Conservation (phyloP, 169 alveolate species). For the Plasmodium relictum region DNA sequence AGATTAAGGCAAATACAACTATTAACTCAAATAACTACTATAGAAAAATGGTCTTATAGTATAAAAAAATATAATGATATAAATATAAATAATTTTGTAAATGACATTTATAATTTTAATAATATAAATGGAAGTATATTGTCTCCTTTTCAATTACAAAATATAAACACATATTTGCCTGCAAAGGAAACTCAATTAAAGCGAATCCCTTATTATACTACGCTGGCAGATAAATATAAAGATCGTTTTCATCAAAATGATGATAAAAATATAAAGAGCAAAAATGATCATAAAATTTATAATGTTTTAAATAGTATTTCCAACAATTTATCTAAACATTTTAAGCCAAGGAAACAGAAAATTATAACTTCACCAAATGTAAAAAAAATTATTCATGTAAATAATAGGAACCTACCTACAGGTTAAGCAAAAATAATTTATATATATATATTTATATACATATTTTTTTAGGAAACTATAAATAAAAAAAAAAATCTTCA, state of each 20-base stretch:
- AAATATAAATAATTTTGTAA: slow-evolving; percentile 51
- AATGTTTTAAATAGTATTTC: slow-evolving; percentile 35
- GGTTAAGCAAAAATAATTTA: slow-evolving; percentile 8
- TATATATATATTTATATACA: slow-evolving; percentile 1
- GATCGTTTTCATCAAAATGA: slow-evolving; percentile 2
- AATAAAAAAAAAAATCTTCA: no score
- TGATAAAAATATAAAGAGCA: neutral
- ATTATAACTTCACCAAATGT: slow-evolving; percentile 1
- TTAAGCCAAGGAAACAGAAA: slow-evolving; percentile 23
- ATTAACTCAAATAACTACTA: slow-evolving; percentile 58
- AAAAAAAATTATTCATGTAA: neutral
- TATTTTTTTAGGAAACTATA: neutral
- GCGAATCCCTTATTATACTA: slow-evolving; percentile 47
- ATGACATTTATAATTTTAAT: slow-evolving; percentile 61
- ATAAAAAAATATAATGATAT: slow-evolving; percentile 64
- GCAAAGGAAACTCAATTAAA: slow-evolving; percentile 20
- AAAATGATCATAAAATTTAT: neutral
- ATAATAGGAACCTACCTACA: neutral
- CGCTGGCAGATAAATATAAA: slow-evolving; percentile 33
- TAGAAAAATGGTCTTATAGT: slow-evolving; percentile 59
- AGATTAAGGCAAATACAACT: slow-evolving; percentile 70
- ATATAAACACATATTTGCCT: slow-evolving; percentile 44
- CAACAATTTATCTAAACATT: slow-evolving; percentile 21
- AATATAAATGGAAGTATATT: slow-evolving; percentile 55
- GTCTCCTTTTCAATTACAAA: slow-evolving; percentile 64